Evolutionary conservation across 306 rosid genomes (phyloP), one percentile per base, ranked within the genome.

Genomic region (Oxytropis ochrocephala): DNA sequence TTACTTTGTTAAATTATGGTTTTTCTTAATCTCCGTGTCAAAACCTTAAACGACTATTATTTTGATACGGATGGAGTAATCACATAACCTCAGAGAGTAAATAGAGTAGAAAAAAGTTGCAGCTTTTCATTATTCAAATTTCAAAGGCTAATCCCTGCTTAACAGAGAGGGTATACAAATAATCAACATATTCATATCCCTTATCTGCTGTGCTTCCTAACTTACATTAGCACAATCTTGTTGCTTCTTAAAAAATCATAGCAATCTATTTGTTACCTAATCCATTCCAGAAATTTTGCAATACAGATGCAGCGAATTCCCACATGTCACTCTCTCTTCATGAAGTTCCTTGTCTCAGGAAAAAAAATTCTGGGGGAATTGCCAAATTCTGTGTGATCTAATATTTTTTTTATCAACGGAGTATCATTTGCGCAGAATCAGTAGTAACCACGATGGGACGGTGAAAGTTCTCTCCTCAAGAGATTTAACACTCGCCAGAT

Each of bases 381-480:
- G 72, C 77, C 72, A 75, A 64, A 18, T 63, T 58, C 69, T 38
- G 64, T 75, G 60, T 13, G 44, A 74, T 62, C 69, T 36, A 74
- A 41, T 33, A 14, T 38, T 8, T 38, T 38, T 1, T 38, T 24
- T 58, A 49, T 38, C n/a, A n/a, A n/a, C n/a, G n/a, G n/a, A n/a
- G n/a, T n/a, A n/a, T n/a, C n/a, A n/a, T n/a, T n/a, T n/a, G n/a
- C n/a, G n/a, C n/a, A n/a, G n/a, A n/a, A n/a, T n/a, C n/a, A n/a
- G n/a, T n/a, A n/a, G n/a, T n/a, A n/a, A n/a, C n/a, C n/a, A n/a
- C n/a, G n/a, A n/a, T n/a, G n/a, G n/a, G n/a, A n/a, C n/a, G n/a
- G n/a, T n/a, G n/a, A n/a, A n/a, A n/a, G n/a, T n/a, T n/a, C n/a
- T n/a, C n/a, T n/a, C n/a, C n/a, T n/a, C n/a, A n/a, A n/a, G n/a